Evolutionary conservation across 1,284 basidiomycete genomes (phyloP), one percentile per base, ranked within the genome.

Genomic region (Ustilago bromivora): DNA sequence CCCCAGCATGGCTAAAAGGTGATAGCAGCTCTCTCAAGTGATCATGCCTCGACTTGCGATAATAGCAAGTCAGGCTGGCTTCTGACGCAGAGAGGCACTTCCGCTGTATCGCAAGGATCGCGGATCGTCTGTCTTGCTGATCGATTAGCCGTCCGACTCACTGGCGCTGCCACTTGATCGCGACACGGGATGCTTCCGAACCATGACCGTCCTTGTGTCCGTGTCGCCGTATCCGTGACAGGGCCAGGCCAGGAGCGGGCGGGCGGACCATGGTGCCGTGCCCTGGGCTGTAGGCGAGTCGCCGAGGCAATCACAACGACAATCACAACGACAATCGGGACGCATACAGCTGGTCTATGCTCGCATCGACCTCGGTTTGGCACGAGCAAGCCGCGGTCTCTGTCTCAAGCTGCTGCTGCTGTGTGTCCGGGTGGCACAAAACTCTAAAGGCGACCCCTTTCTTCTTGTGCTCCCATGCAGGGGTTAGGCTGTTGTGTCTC

Each of bases 151-250:
- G 41, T 46, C 23, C 46, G 56, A 46, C 28, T 57, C 56, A 57
- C 13, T 34, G n/a, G 34, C 32, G 49, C 28, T 51, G 28, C 2
- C 15, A 13, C 10, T n/a, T 15, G 35, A 54, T 19, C 17, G 1
- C 52, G 52, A 56, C 54, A 56, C 35, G 35, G 54, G 54, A 56
- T n/a, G n/a, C 28, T 51, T 51, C 49, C 49, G 52, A 51, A 38
- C 35, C 34, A 54, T 54, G 52, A 12, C 52, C 52, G 34, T 54
- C 4, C 31, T 38, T 38, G 52, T 54, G 13, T 36, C 52, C 31
- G 35, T 54, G 52, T 35, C n/a, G 8, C 34, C 35, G 3, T 9
- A 9, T 54, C 34, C 35, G 52, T 35, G 17, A 12, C 32, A 28
- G 11, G 28, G 49, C 23, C 49, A 19, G 49, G 12, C 23, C 23